A percentile compares a stretch with the other conserved stretches of the same genome.
Evolutionary conservation across 192 early-diverging fungal species (phyloP).

Genomic region (Jimgerdemannia lactiflua): DNA sequence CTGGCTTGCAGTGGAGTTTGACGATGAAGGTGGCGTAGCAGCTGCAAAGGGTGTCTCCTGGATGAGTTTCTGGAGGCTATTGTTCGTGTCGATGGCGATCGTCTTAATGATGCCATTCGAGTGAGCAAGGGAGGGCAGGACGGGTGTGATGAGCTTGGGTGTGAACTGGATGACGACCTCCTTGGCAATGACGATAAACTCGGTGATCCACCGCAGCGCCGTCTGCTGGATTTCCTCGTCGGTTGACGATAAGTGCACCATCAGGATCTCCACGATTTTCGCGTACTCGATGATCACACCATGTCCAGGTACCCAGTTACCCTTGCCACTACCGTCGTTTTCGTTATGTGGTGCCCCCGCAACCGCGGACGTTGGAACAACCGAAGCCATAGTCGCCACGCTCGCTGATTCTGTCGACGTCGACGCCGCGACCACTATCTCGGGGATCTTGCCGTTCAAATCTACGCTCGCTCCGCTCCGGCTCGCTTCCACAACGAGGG

Average conservation of each 20-base stretch:
- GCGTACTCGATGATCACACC: slow-evolving; percentile 82
- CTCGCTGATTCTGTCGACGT: neutral
- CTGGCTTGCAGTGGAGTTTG: slow-evolving; percentile 7
- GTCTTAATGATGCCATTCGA: slow-evolving; percentile 58
- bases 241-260: slow-evolving; percentile 71
- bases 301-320: slow-evolving; percentile 71
- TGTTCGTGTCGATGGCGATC: slow-evolving; percentile 82
- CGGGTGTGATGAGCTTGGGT: slow-evolving; percentile 75
- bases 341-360: slow-evolving; percentile 9
- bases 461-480: neutral
- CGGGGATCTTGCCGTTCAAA: too few relatives aligned
- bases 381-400: neutral
- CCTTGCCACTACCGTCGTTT: slow-evolving; percentile 47
- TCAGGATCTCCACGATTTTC: slow-evolving; percentile 79
- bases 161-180: slow-evolving; percentile 82
- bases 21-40: slow-evolving; percentile 17
- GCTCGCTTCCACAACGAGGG: neutral
- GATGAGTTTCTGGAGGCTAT: slow-evolving; percentile 75
- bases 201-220: slow-evolving; percentile 89
- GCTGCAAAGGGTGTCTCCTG: slow-evolving; percentile 51
- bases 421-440: too few relatives aligned
- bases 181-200: slow-evolving; percentile 81
- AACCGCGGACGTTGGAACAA: neutral
- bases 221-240: slow-evolving; percentile 93
- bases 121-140: slow-evolving; percentile 87